Percentiles rank a stretch among this genome's conserved stretches.
Conservation (phyloP, 2,329 filamentous ascomycete genomes). For the Stachybotrys chartarum region DNA sequence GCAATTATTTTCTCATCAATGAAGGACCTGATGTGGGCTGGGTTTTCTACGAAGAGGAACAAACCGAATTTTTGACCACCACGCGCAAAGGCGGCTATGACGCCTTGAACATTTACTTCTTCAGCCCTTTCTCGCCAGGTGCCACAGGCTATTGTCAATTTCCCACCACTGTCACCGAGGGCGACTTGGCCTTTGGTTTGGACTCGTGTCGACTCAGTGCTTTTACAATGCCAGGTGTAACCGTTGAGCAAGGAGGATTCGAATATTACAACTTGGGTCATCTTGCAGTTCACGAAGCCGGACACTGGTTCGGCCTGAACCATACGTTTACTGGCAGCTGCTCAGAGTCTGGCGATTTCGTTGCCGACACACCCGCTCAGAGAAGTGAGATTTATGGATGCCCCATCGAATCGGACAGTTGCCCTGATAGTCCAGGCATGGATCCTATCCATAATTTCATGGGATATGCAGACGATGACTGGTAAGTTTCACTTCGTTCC, state of each 20-base stretch:
- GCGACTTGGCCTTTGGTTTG: background rate
- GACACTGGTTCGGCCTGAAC: conserved; percentile 36
- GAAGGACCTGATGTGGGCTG: too few species aligned
- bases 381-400: conserved; percentile 19
- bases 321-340: conserved; percentile 34
- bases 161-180: background rate
- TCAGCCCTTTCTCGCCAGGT: background rate
- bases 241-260: too few species aligned
- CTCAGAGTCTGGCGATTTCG: conserved; percentile 24
- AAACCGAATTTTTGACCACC: too few species aligned
- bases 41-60: too few species aligned
- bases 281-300: conserved; percentile 27
- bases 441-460: background rate
- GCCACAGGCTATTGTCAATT: background rate
- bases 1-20: too few species aligned
- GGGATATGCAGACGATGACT: too few species aligned
- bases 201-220: background rate
- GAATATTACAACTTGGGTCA: conserved; percentile 12
- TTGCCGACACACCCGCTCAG: conserved; percentile 30
- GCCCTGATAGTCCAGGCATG: background rate
- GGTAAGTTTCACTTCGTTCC: too few species aligned
- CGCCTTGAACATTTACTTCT: background rate
- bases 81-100: background rate
- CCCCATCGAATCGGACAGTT: conserved; percentile 12
- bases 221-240: background rate